Conservation (phyloP, 164 flowering plant species). For the Magnolia officinalis region DNA sequence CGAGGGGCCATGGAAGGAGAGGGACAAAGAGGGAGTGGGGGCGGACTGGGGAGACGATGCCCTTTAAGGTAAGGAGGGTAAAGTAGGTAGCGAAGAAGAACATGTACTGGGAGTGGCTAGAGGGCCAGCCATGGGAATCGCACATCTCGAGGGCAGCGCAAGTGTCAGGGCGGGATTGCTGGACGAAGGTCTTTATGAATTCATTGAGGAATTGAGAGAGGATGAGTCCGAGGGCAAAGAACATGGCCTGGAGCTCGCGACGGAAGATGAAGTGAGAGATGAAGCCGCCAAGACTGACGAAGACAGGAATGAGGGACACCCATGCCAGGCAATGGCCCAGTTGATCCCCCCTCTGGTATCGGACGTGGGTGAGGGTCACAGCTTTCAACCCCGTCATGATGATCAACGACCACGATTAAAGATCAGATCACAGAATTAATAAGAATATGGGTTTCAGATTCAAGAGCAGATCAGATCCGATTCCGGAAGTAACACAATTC, state of each 20-base stretch:
- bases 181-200: slow-evolving; percentile 54
- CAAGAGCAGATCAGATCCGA: not conserved
- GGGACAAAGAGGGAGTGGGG: slow-evolving; percentile 24
- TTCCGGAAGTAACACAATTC: too few relatives aligned
- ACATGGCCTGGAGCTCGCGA: slow-evolving; percentile 77
- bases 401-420: not conserved
- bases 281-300: slow-evolving; percentile 83
- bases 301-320: slow-evolving; percentile 84
- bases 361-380: slow-evolving; percentile 78
- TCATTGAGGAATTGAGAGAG: slow-evolving; percentile 80
- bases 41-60: slow-evolving; percentile 26
- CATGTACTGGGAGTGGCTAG: slow-evolving; percentile 91
- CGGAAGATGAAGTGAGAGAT: slow-evolving; percentile 78
- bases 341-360: slow-evolving; percentile 66
- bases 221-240: slow-evolving; percentile 70
- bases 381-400: slow-evolving; percentile 45
- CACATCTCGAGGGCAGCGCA: slow-evolving; percentile 75
- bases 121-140: slow-evolving; percentile 99
- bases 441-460: not conserved
- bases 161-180: slow-evolving; percentile 80
- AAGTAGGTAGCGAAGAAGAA: slow-evolving; percentile 78
- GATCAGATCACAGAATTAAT: not conserved
- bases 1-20: slow-evolving; percentile 43
- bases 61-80: slow-evolving; percentile 41
- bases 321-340: slow-evolving; percentile 85